A percentile compares a stretch with the other conserved stretches of the same genome.
These are phyloP conservation scores for Tuber microsphaerosporum DNA, from an alignment of 495 filamentous ascomycete genomes.

Conservation along the genomic window DNA sequence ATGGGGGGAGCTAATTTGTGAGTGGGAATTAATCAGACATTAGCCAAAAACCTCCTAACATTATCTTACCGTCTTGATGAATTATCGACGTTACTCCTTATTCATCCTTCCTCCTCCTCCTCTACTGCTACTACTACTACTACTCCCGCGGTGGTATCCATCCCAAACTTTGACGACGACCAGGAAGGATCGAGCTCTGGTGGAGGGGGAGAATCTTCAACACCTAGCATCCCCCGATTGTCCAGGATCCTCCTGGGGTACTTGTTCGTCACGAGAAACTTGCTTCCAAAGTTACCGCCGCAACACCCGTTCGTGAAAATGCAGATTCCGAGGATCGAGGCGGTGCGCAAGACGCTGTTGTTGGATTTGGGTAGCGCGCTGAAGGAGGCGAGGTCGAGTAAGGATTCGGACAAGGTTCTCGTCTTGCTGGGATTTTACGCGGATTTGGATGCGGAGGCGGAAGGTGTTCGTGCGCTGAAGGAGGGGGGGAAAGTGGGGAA, in stretches of 20 bases:
- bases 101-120: conserved; percentile 21
- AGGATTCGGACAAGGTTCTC: conserved; percentile 54
- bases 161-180: background rate
- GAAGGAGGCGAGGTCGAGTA: conserved; percentile 56
- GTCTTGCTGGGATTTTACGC: conserved; percentile 69
- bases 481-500: conserved; percentile 36
- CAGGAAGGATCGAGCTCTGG: background rate
- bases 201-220: background rate
- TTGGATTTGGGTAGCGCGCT: conserved; percentile 74
- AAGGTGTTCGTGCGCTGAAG: conserved; percentile 66
- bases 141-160: background rate
- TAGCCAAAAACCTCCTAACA: conserved; percentile 63
- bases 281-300: conserved; percentile 46
- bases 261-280: conserved; percentile 40
- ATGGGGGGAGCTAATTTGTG: background rate
- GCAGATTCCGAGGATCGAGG: conserved; percentile 53
- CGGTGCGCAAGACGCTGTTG: conserved; percentile 67
- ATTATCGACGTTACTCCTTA: conserved; percentile 66
- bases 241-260: conserved; percentile 47
- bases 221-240: conserved; percentile 43
- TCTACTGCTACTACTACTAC: background rate
- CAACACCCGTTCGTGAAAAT: conserved; percentile 59
- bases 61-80: conserved; percentile 63
- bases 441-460: conserved; percentile 64
- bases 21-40: conserved; percentile 11